Percentiles rank a stretch among this genome's conserved stretches.
These are phyloP conservation scores for Trichoderma guizhouense DNA, from an alignment of 2,329 filamentous ascomycete species.

Conservation along the genomic window DNA sequence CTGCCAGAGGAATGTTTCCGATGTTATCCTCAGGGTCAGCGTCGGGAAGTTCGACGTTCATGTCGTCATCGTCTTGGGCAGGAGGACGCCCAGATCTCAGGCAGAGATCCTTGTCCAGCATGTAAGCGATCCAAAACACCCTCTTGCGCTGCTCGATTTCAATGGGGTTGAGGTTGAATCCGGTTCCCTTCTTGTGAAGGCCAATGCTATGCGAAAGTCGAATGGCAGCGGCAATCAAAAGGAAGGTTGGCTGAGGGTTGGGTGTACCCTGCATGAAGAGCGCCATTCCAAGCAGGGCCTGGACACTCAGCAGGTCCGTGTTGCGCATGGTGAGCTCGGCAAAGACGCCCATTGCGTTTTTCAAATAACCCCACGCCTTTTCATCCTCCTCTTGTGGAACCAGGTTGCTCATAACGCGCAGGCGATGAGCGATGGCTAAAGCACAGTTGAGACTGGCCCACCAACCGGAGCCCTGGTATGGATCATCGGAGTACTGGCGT, in stretches of 20 bases:
- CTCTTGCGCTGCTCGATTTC: slow-evolving; percentile 84
- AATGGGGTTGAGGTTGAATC: slow-evolving; percentile 88
- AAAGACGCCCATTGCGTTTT: slow-evolving; percentile 93
- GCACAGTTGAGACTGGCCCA: slow-evolving; percentile 96
- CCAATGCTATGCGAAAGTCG: slow-evolving; percentile 90
- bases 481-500: slow-evolving; percentile 85
- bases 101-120: slow-evolving; percentile 62
- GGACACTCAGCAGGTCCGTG: slow-evolving; percentile 90
- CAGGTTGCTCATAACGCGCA: slow-evolving; percentile 93
- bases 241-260: slow-evolving; percentile 91
- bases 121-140: slow-evolving; percentile 65
- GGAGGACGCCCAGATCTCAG: slow-evolving; percentile 58
- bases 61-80: slow-evolving; percentile 64
- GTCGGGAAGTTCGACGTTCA: slow-evolving; percentile 94
- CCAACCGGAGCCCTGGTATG: slow-evolving; percentile 94
- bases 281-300: slow-evolving; percentile 89
- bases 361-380: slow-evolving; percentile 92
- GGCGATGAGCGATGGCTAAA: slow-evolving; percentile 84
- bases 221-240: slow-evolving; percentile 86
- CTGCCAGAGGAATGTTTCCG: slow-evolving; percentile 85
- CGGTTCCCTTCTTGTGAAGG: slow-evolving; percentile 86
- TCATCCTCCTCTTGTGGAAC: slow-evolving; percentile 88
- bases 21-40: slow-evolving; percentile 89
- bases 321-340: slow-evolving; percentile 94
- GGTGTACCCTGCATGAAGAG: slow-evolving; percentile 94